phyloP scores from a whole-genome alignment of 176 grass and related monocot species.

The Guadua angustifolia region DNA sequence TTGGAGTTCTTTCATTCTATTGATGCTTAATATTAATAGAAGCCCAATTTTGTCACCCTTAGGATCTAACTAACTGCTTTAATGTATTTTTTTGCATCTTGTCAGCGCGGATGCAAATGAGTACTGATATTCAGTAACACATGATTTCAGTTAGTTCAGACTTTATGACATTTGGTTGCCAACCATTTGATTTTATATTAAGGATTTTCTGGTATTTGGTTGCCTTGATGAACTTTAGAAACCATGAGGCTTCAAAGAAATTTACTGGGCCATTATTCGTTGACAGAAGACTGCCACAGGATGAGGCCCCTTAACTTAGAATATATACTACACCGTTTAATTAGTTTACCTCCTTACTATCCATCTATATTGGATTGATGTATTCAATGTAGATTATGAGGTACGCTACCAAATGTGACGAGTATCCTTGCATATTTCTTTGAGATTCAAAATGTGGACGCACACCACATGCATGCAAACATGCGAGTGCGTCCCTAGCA shows the following conservation, averaged over 20 bases:
- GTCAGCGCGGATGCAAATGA: background rate
- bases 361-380: background rate
- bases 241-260: background rate
- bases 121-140: background rate
- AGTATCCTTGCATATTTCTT: background rate
- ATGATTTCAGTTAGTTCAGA: slow-evolving; percentile 13
- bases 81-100: background rate
- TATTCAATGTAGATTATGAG: background rate
- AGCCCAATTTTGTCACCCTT: background rate
- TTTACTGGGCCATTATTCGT: background rate
- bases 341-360: background rate
- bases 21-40: background rate
- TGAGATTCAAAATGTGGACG: background rate
- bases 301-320: background rate
- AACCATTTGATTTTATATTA: background rate
- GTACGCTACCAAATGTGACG: background rate
- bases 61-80: background rate
- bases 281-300: background rate
- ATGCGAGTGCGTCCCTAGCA: background rate
- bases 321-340: background rate
- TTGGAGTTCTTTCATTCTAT: background rate
- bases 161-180: background rate
- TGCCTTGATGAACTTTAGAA: background rate
- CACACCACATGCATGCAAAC: background rate
- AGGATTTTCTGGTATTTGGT: background rate